These are phyloP conservation scores for Pyrenophora tritici-repentis DNA, from an alignment of 2,329 filamentous ascomycete species.

Conservation along the genomic window DNA sequence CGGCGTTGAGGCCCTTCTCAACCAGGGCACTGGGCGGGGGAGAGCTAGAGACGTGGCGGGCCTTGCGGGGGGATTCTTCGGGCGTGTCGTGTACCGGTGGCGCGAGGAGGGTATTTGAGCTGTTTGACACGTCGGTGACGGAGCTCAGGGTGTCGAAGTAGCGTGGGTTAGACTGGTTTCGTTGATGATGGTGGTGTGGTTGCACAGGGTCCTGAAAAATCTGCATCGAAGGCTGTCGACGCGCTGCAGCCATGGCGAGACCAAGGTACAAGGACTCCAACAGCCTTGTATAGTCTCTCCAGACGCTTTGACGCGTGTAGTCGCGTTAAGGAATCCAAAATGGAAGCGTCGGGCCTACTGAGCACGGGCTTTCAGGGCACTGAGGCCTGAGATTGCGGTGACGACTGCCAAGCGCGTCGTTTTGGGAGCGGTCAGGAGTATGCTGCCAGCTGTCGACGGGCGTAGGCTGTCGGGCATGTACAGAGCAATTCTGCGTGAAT, in stretches of 20 bases:
- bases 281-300: slow-evolving; percentile 37
- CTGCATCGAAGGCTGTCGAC: slow-evolving; percentile 60
- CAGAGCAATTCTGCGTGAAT: slow-evolving; percentile 18
- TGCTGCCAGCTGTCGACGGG: slow-evolving; percentile 26
- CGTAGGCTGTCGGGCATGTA: slow-evolving; percentile 23
- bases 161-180: slow-evolving; percentile 57
- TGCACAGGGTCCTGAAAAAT: slow-evolving; percentile 62
- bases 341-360: slow-evolving; percentile 25
- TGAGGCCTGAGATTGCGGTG: slow-evolving; percentile 43
- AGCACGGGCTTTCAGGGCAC: slow-evolving; percentile 32
- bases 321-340: slow-evolving; percentile 42
- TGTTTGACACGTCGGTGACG: slow-evolving; percentile 54
- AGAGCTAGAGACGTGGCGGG: slow-evolving; percentile 61
- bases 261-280: slow-evolving; percentile 30
- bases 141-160: slow-evolving; percentile 54
- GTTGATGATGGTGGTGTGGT: slow-evolving; percentile 51
- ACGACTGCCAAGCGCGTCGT: slow-evolving; percentile 29
- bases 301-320: slow-evolving; percentile 48
- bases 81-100: slow-evolving; percentile 59
- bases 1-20: slow-evolving; percentile 67
- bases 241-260: slow-evolving; percentile 59
- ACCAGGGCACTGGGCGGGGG: slow-evolving; percentile 63
- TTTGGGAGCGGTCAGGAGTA: slow-evolving; percentile 16
- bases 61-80: slow-evolving; percentile 73
- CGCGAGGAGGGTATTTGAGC: slow-evolving; percentile 69